phyloP scores from a whole-genome alignment of 306 rosid species.

The Citrullus mucosospermus region DNA sequence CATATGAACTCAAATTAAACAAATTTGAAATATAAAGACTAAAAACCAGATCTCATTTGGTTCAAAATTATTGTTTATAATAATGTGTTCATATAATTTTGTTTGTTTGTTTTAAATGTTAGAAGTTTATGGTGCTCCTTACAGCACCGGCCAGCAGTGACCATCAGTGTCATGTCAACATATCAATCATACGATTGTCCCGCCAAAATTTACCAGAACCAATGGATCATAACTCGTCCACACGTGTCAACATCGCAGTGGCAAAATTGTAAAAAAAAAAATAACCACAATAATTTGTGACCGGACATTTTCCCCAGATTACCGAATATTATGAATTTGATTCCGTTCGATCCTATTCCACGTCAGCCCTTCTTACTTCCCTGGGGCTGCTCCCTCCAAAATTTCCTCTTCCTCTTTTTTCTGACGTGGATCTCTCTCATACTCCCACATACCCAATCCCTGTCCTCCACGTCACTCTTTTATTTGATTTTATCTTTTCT shows the following conservation, averaged over 20 bases:
- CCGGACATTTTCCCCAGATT: background rate
- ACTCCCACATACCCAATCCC: background rate
- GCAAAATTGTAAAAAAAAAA: background rate
- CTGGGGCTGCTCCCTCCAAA: background rate
- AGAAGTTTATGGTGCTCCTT: background rate
- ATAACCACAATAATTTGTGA: background rate
- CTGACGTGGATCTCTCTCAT: slow-evolving; percentile 16
- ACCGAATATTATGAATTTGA: background rate
- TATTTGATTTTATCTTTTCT: background rate
- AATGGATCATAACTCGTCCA: background rate
- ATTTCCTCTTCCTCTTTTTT: background rate
- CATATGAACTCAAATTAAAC: too few species aligned
- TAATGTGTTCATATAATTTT: too few species aligned
- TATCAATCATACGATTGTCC: background rate
- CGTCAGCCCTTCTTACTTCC: background rate
- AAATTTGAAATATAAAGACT: too few species aligned
- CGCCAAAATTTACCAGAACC: background rate
- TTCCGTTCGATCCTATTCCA: background rate
- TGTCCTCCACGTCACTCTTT: slow-evolving; percentile 15
- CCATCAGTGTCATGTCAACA: background rate
- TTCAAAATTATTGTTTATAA: too few species aligned
- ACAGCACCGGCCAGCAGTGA: background rate
- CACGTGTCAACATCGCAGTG: slow-evolving; percentile 4
- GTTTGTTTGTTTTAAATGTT: too few species aligned
- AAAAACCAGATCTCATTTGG: too few species aligned